These are phyloP conservation scores for Nannizziopsis arthrosporioides DNA, from an alignment of 2,329 filamentous ascomycete genomes.

Conservation along the genomic window DNA sequence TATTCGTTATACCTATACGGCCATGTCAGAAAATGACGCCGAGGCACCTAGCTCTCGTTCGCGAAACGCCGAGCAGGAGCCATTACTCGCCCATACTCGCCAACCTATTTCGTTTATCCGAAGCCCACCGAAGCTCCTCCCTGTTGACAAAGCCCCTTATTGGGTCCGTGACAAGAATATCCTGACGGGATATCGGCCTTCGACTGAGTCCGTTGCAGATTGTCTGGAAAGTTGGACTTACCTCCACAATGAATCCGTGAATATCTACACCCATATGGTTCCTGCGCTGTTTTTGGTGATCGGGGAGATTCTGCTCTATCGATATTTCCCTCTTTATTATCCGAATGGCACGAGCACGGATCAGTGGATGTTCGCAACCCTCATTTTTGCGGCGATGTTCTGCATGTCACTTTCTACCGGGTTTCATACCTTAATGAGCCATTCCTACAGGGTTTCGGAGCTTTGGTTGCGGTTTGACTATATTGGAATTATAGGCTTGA, in stretches of 20 bases:
- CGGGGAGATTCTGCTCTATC: constrained; percentile 10
- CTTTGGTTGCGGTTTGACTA: constrained; percentile 21
- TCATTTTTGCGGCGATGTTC: constrained; percentile 56
- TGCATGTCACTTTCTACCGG: constrained; percentile 49
- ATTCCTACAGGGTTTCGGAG: constrained; percentile 19
- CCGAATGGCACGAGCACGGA: constrained; percentile 7
- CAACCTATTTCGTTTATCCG: neutral
- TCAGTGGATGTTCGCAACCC: constrained; percentile 39
- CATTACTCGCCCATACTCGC: neutral
- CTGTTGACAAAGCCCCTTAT: constrained; percentile 41
- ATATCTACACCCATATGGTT: constrained; percentile 60
- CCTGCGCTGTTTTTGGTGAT: constrained; percentile 50
- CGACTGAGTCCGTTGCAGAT: constrained; percentile 47
- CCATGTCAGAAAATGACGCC: neutral
- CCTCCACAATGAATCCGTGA: constrained; percentile 58
- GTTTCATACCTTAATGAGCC: constrained; percentile 22
- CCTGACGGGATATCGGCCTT: constrained; percentile 51
- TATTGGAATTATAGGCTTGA: constrained; percentile 22
- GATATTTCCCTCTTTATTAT: constrained; percentile 11
- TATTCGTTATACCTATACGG: neutral
- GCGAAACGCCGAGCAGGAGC: neutral
- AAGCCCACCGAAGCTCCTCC: constrained; percentile 23
- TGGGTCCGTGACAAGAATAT: constrained; percentile 57
- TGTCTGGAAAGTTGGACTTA: constrained; percentile 50
- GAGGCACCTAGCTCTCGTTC: neutral